Evolutionary conservation across 805 yeast species (phyloP), one percentile per base, ranked within the genome.

Genomic region (Cyberlindnera nakhonratchasimensis): DNA sequence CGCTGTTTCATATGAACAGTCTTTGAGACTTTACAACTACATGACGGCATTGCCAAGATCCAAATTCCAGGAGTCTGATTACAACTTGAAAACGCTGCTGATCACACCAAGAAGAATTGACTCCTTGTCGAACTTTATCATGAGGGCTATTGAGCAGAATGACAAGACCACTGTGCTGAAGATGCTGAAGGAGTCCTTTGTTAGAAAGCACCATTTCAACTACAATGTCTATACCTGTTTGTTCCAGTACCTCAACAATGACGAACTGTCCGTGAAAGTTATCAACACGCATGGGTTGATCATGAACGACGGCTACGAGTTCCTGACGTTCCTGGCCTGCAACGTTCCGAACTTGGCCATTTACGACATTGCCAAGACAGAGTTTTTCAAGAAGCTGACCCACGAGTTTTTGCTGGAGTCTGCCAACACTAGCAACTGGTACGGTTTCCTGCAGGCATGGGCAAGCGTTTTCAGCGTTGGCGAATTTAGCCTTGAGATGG

Each of bases 141-240:
- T 38, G 11, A 21, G 26, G 19, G 56, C 58, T 8, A 46, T 56
- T 28, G 45, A 39, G 9, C 23, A 43, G 6, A 37, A 48, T 25
- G 57, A 55, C 43, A 57, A 59, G 33, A 55, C 62, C 18, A 48
- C 63, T 1, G 59, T 68, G 5, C 47, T 65, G 52, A 69, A 67
- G 48, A 45, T 65, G 39, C 37, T 69, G 3, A 68, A 66, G 43
- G 72, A 68, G 41, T 69, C 72, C 6, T 55, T 63, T 17, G 56
- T 67, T 14, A 67, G 64, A 48, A 46, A 54, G n/a, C 53, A 58
- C 8, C 46, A 46, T 6, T 65, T 69, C 37, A 58, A 62, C 12
- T 47, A 52, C 3, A 55, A 53, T 13, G 46, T 63, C 13, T 69
- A 69, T 40, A 61, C 65, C 23, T 48, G 45, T 7, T 43, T 68